Conservation (phyloP, 306 rosid species). For the Gynostemma pentaphyllum region DNA sequence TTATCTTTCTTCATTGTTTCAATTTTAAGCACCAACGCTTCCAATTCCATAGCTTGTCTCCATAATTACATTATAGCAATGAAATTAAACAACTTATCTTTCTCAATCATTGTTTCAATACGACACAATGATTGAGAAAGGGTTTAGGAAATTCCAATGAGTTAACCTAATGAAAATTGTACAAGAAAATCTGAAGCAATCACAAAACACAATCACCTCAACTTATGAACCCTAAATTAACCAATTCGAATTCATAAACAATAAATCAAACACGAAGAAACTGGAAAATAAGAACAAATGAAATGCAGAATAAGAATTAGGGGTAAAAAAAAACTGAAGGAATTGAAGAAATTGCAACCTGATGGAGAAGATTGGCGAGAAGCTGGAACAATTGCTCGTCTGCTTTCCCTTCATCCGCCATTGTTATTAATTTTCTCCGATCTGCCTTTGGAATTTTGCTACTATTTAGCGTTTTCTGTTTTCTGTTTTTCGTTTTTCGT, state of each 20-base stretch:
- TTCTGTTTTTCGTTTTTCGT: too few species aligned
- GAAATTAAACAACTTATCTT: not conserved
- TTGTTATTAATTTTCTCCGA: constrained; percentile 13
- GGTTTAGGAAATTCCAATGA: too few species aligned
- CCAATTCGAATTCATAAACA: not conserved
- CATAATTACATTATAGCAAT: too few species aligned
- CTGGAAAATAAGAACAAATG: not conserved
- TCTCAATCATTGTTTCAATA: not conserved
- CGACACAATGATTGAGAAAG: too few species aligned
- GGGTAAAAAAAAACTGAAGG: not conserved
- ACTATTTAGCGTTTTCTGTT: not conserved
- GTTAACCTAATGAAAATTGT: not conserved
- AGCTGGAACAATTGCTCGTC: constrained; percentile 74
- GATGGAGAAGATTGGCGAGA: constrained; percentile 59
- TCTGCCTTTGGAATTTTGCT: not conserved
- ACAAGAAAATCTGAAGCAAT: not conserved
- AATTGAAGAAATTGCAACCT: constrained; percentile 29
- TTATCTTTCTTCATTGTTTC: too few species aligned
- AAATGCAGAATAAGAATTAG: not conserved
- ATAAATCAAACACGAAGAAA: not conserved
- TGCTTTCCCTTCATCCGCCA: constrained; percentile 54
- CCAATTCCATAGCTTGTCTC: too few species aligned
- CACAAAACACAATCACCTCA: not conserved
- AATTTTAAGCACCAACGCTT: too few species aligned
- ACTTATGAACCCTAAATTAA: not conserved